Evolutionary conservation across 495 filamentous ascomycete species (phyloP), one percentile per base, ranked within the genome.

Genomic region (Penicillium riverlandense): DNA sequence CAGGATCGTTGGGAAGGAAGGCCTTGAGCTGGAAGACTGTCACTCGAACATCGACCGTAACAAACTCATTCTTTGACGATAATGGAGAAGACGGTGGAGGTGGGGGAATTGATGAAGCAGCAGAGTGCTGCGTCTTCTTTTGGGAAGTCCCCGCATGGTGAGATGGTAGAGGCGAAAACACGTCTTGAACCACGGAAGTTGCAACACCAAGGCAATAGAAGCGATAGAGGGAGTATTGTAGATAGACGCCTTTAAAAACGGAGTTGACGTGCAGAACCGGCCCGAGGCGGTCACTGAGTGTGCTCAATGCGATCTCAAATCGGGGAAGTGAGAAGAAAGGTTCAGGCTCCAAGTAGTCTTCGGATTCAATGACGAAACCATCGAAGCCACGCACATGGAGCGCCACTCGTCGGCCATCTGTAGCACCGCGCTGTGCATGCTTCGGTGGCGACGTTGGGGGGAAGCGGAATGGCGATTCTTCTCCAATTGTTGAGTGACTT

Each of bases 181-280:
- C 86, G 45, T 83, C 80, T 41, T 76, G 74, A 10, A 98, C 62
- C 8, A 94, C 85, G 45, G 80, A 82, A 14, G 75, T 62, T 27
- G 94, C 94, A 38, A 97, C 77, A 9, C 84, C 85, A 27, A 91
- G 71, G n/a, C 89, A 83, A 55, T 96, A 97, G 56, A 95, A 91
- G 6, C 91, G 83, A 59, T 94, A 96, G 1, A 99, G 74, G 4
- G 94, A 97, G 56, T 96, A 97, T 29, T 95, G 84, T 4, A 95
- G 50, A 45, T 84, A 80, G 2, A 99, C 56, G 7, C 83, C 85
- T 56, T 83, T 85, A 28, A 90, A 71, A 35, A 85, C 73, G 1
- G 90, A 86, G 54, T 90, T 87, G 39, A 97, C 70, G 54, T 96
- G 88, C 55, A 96, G 82, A 10, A 96, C 70, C 0, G 88, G 86